Base-by-base conservation (phyloP, 2,329 filamentous ascomycete species). In the Beauveria brongniartii region DNA sequence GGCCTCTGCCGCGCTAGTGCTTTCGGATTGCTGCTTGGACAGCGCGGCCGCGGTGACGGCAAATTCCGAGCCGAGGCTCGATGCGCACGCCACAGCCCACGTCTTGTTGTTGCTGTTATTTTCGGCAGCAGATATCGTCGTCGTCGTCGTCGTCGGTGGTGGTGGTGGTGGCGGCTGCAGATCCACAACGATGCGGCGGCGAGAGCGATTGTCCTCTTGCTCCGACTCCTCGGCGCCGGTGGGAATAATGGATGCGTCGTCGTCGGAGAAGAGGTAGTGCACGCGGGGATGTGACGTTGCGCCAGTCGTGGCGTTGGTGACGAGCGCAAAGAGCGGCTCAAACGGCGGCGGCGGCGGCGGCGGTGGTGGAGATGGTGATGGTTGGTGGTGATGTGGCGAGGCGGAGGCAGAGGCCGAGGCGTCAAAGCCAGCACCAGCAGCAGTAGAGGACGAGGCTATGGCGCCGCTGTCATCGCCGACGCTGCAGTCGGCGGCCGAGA, bases 181-280 rank as follows among this genome's bases (percentile, higher is more conserved):
- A 14, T 37, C 34, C 1, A 37, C 34, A 14, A 37, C 34, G 34
- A 37, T 37, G 34, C 34, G 34, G 34, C 34, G 34, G 12, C 34
- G 12, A 37, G 34, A 16, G 12, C 34, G 34, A 14, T 16, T 37
- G 5, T 37, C 14, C 14, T 37, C 34, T 37, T 37, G 34, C 12
- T 16, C 34, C 14, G 34, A 37, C 34, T 16, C 34, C 34, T 16
- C 34, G 34, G 34, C 34, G 2, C 34, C 34, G 34, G 34, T 37
- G 34, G 34, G 34, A 16, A 37, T 37, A 16, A 89, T 78, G 52
- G 92, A 89, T 2, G 86, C 83, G 70, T 97, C 92, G 74, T 97
- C 94, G 73, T 97, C 92, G 67, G 85, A 84, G 77, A 99, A 97
- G 69, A 97, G 83, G 76, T 97, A 97, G 76, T 93, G 91, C 1